A percentile compares a stretch with the other conserved stretches of the same genome.
phyloP scores from a whole-genome alignment of 106 monocot species.

The Allium cepa region DNA sequence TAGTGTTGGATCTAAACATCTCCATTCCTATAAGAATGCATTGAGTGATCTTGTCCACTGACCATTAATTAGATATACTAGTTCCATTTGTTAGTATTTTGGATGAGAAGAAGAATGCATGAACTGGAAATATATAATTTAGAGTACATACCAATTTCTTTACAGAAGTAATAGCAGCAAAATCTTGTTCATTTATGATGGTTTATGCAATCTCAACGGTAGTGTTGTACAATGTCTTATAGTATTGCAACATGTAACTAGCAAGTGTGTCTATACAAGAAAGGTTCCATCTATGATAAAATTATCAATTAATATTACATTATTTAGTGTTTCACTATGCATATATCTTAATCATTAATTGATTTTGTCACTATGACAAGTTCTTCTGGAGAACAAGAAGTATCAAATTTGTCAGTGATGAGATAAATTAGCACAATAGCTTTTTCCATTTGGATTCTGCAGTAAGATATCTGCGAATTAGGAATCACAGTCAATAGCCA shows the following conservation, averaged over 20 bases:
- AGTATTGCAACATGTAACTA: constrained; percentile 29
- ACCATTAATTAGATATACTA: neutral
- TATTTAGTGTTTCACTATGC: neutral
- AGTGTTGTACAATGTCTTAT: constrained; percentile 18
- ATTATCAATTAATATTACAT: neutral
- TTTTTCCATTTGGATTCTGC: constrained; percentile 34
- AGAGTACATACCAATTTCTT: constrained; percentile 23
- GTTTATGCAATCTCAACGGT: constrained; percentile 31
- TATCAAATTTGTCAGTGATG: constrained; percentile 52
- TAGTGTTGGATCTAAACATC: constrained; percentile 19
- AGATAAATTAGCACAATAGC: constrained; percentile 34
- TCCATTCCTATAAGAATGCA: constrained; percentile 34
- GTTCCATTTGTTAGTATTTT: neutral
- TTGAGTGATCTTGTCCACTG: constrained; percentile 12
- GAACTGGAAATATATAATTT: neutral
- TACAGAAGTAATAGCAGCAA: constrained; percentile 23
- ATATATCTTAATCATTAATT: neutral
- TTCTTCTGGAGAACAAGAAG: constrained; percentile 28
- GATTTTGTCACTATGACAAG: neutral
- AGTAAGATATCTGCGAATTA: constrained; percentile 14
- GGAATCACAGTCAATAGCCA: constrained; percentile 15
- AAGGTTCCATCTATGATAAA: constrained; percentile 22
- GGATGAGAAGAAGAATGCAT: neutral
- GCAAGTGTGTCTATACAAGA: constrained; percentile 19
- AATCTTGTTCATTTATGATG: constrained; percentile 18